phyloP scores from a whole-genome alignment of 2,329 filamentous ascomycete genomes.

The Elsinoe ampelina region DNA sequence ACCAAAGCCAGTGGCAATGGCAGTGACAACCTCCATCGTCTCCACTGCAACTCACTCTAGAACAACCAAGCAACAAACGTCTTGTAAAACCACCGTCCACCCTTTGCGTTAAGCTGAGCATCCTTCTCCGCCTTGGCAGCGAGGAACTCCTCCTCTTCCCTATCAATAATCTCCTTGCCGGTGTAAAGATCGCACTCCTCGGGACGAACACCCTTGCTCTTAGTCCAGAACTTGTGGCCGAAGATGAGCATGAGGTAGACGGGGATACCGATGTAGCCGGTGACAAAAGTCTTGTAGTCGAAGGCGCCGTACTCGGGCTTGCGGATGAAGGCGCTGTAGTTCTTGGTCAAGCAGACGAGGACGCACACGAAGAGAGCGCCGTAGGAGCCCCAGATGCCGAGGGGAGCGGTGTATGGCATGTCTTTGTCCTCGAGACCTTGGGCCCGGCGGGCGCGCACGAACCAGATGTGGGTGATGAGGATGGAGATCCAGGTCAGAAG shows the following conservation, averaged over 20 bases:
- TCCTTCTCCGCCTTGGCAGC: constrained; percentile 41
- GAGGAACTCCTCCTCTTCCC: constrained; percentile 61
- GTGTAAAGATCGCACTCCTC: constrained; percentile 59
- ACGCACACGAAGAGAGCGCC: constrained; percentile 59
- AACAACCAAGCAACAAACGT: constrained; percentile 54
- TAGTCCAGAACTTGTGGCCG: constrained; percentile 54
- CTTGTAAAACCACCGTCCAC: constrained; percentile 46
- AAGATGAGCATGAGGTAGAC: constrained; percentile 61
- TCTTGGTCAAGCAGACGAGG: constrained; percentile 72
- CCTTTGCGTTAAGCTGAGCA: constrained; percentile 20
- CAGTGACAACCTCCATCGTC: not conserved
- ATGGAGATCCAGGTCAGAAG: constrained; percentile 42
- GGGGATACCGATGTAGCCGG: constrained; percentile 67
- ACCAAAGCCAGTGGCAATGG: not conserved
- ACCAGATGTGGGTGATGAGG: constrained; percentile 41
- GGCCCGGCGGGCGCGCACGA: constrained; percentile 37
- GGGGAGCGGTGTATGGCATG: constrained; percentile 52
- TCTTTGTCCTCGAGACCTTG: constrained; percentile 36
- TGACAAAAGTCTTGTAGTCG: constrained; percentile 68
- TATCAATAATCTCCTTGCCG: constrained; percentile 64
- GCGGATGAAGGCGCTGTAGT: constrained; percentile 61
- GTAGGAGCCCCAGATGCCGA: constrained; percentile 62
- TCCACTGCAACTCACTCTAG: constrained; percentile 26
- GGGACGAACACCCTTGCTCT: constrained; percentile 47
- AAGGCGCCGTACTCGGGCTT: constrained; percentile 45